These are phyloP conservation scores for Athelia sp. DNA, from an alignment of 1,284 basidiomycete species.

Conservation along the genomic window DNA sequence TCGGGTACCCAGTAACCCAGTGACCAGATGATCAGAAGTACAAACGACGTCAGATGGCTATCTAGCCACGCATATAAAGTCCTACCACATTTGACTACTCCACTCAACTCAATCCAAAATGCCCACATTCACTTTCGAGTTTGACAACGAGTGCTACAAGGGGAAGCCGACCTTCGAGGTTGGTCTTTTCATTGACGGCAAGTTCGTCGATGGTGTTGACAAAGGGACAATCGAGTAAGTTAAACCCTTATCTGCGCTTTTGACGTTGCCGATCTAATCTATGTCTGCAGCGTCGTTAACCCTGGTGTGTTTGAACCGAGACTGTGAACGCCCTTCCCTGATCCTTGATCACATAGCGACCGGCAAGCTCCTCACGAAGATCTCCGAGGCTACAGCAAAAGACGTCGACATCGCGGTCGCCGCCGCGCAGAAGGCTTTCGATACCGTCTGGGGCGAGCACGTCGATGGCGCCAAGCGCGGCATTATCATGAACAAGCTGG, in stretches of 20 bases:
- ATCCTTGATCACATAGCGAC: constrained; percentile 36
- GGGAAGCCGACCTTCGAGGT: constrained; percentile 65
- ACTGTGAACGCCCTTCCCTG: neutral
- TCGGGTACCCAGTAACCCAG: too few relatives aligned
- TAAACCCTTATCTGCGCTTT: neutral
- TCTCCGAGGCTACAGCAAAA: constrained; percentile 62
- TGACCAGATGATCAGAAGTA: too few relatives aligned
- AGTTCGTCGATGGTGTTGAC: constrained; percentile 70
- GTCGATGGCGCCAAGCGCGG: constrained; percentile 59
- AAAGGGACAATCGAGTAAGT: constrained; percentile 65
- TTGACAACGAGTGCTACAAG: constrained; percentile 64
- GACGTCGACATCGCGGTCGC: constrained; percentile 78
- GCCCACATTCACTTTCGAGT: constrained; percentile 49
- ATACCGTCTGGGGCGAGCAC: constrained; percentile 71
- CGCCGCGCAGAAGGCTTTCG: constrained; percentile 75
- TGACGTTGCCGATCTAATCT: constrained; percentile 7
- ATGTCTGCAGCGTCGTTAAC: constrained; percentile 59
- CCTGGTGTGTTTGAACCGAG: constrained; percentile 41
- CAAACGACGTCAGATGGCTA: too few relatives aligned
- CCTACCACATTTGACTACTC: too few relatives aligned
- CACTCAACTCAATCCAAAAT: constrained; percentile 28
- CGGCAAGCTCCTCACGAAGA: constrained; percentile 63
- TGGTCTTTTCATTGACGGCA: constrained; percentile 80
- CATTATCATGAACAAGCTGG: constrained; percentile 66
- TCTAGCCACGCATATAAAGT: too few relatives aligned